Evolutionary conservation across 768 basidiomycete genomes (phyloP).

Genomic region (Leccinum variicolor): DNA sequence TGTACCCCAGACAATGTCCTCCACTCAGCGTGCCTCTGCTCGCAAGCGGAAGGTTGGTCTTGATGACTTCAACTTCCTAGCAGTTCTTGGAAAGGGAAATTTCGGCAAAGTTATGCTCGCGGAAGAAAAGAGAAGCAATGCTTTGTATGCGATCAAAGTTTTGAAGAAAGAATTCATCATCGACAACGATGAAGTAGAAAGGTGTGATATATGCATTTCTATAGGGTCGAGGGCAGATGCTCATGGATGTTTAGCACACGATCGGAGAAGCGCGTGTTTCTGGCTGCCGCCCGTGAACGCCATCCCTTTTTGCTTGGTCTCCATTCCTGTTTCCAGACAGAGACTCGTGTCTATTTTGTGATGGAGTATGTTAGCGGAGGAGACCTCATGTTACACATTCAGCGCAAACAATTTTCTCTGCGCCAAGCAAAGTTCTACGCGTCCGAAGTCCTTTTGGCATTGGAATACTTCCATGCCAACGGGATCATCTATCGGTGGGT

Average conservation of each 20-base stretch:
- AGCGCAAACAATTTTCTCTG: conserved; percentile 97
- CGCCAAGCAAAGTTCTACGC: conserved; percentile 99
- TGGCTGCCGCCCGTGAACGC: conserved; percentile 93
- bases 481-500: conserved; percentile 97
- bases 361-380: conserved; percentile 99
- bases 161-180: conserved; percentile 99
- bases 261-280: conserved; percentile 97
- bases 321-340: conserved; percentile 99
- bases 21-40: conserved; percentile 40
- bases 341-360: conserved; percentile 98
- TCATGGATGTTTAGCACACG: conserved; percentile 65
- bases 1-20: conserved; percentile 32
- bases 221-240: neutral
- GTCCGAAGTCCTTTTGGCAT: conserved; percentile 88
- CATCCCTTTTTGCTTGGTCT: conserved; percentile 97
- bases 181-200: conserved; percentile 99
- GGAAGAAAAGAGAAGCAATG: conserved; percentile 91
- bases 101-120: conserved; percentile 99
- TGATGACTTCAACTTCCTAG: conserved; percentile 98
- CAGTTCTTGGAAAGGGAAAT: conserved; percentile 98
- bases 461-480: conserved; percentile 97
- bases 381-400: conserved; percentile 99
- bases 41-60: conserved; percentile 87
- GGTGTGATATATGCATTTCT: conserved; percentile 45
- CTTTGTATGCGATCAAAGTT: conserved; percentile 98